Conservation (phyloP, 257 asterid species). For the Solanum lycopersicoides region DNA sequence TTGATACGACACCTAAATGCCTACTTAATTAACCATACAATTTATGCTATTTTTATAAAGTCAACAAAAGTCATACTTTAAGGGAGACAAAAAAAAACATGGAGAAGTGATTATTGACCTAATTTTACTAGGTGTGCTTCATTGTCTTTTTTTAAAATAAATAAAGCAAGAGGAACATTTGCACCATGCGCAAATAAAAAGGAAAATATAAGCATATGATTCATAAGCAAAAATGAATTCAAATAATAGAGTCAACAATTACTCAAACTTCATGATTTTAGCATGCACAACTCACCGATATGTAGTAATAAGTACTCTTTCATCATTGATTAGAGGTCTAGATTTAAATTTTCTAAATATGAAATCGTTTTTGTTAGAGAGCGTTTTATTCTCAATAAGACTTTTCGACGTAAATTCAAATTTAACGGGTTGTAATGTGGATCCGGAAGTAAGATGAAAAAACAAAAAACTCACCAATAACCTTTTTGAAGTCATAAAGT, state of each 20-base stretch:
- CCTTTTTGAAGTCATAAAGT: not conserved
- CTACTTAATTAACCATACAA: not conserved
- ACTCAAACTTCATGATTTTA: not conserved
- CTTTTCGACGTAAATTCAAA: rapidly evolving
- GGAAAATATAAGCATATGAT: not conserved
- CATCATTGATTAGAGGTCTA: too few relatives aligned
- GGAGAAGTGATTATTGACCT: not conserved
- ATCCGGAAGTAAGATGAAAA: rapidly evolving
- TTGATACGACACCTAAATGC: not conserved
- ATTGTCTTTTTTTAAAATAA: not conserved
- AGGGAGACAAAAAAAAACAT: not conserved
- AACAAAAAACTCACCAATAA: not conserved
- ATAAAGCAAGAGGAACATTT: not conserved
- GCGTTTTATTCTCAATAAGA: rapidly evolving
- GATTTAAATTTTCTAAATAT: rapidly evolving
- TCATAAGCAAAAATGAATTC: not conserved
- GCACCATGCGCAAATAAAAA: not conserved
- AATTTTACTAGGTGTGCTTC: not conserved
- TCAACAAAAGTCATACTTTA: not conserved
- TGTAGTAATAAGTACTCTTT: too few relatives aligned
- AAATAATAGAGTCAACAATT: not conserved
- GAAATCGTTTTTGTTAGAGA: too few relatives aligned
- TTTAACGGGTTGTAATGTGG: too few relatives aligned
- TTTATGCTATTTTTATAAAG: not conserved
- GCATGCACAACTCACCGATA: not conserved